Conservation (phyloP, 805 yeast species). For the Ogataea wickerhamii region DNA sequence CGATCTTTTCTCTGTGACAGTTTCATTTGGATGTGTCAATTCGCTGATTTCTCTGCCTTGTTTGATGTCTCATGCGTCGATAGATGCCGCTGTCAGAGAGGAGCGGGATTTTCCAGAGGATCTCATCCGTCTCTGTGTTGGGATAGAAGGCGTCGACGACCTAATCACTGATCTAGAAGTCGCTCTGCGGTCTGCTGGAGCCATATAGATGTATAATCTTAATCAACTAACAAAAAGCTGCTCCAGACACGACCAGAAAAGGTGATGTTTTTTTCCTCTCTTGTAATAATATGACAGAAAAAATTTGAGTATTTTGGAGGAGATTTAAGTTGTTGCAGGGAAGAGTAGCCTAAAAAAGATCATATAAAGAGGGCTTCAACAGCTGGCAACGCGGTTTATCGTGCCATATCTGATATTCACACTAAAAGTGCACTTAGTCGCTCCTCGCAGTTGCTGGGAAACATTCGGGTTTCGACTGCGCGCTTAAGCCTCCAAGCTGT, state of each 20-base stretch:
- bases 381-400: too few species aligned
- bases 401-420: too few species aligned
- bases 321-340: too few species aligned
- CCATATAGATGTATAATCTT: background rate
- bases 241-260: background rate
- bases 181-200: constrained; percentile 68
- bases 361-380: too few species aligned
- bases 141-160: constrained; percentile 82
- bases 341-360: too few species aligned
- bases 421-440: too few species aligned
- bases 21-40: constrained; percentile 92
- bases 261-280: background rate
- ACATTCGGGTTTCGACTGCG: too few species aligned
- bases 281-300: background rate
- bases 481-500: too few species aligned
- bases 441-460: too few species aligned
- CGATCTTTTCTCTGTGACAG: constrained; percentile 81
- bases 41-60: constrained; percentile 92
- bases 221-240: background rate
- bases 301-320: constrained; percentile 1
- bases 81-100: constrained; percentile 79
- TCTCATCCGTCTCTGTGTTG: constrained; percentile 82
- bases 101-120: constrained; percentile 93
- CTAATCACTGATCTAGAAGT: constrained; percentile 73
- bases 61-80: constrained; percentile 95